A percentile compares a stretch with the other conserved stretches of the same genome.
Evolutionary conservation across 345 rosid genomes (phyloP).

Genomic region (Populus pruinosa): DNA sequence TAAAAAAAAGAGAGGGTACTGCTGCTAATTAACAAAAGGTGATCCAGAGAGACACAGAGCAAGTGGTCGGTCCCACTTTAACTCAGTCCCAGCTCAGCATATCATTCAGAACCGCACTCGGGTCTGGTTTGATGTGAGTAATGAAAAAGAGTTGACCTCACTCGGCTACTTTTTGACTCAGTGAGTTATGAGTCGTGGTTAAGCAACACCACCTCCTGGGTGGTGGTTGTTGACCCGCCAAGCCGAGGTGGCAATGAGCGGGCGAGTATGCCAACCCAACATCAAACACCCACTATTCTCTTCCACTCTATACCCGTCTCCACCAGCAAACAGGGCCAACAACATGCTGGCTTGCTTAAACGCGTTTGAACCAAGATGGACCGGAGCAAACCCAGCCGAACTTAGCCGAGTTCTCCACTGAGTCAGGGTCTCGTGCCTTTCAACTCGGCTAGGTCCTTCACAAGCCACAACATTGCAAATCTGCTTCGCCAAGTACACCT

Average conservation of each 20-base stretch:
- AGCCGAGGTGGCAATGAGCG: slow-evolving; percentile 73
- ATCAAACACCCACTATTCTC: slow-evolving; percentile 67
- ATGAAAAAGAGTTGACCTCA: not conserved
- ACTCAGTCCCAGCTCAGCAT: slow-evolving; percentile 7
- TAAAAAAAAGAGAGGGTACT: no score
- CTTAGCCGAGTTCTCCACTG: slow-evolving; percentile 66
- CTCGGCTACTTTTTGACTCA: not conserved
- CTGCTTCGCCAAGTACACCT: slow-evolving; percentile 78
- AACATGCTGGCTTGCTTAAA: slow-evolving; percentile 81
- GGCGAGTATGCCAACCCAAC: slow-evolving; percentile 85
- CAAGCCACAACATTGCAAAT: slow-evolving; percentile 80
- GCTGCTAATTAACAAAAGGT: not conserved
- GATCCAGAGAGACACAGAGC: not conserved
- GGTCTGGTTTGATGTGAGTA: not conserved
- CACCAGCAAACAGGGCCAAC: slow-evolving; percentile 62
- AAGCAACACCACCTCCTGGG: not conserved
- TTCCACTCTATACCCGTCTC: slow-evolving; percentile 78
- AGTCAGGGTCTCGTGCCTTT: slow-evolving; percentile 64
- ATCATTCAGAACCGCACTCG: not conserved
- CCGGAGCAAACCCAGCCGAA: slow-evolving; percentile 66
- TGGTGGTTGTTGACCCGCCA: slow-evolving; percentile 34
- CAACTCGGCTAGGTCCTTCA: slow-evolving; percentile 71
- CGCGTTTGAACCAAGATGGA: slow-evolving; percentile 72
- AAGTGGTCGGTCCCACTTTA: not conserved
- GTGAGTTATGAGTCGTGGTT: not conserved